Evolutionary conservation across 1,139 yeast genomes (phyloP).

Genomic region (Candida labiduridarum): DNA sequence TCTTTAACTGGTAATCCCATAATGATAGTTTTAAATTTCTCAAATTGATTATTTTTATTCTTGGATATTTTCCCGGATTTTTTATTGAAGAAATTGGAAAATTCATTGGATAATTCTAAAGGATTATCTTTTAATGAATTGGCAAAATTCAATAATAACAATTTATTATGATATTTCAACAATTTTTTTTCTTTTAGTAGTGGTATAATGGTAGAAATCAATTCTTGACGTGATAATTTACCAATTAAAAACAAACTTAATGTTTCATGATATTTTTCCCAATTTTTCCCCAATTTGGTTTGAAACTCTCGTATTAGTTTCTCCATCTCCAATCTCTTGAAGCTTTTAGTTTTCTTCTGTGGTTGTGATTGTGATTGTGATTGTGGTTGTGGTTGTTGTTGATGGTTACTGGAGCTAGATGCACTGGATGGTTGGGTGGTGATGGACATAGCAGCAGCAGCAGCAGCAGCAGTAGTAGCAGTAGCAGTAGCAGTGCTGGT

Average conservation of each 20-base stretch:
- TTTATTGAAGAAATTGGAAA: constrained; percentile 62
- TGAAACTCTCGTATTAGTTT: constrained; percentile 74
- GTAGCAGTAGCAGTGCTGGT: too few relatives aligned
- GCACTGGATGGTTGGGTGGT: constrained; percentile 10
- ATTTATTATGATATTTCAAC: constrained; percentile 71
- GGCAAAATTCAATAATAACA: constrained; percentile 78
- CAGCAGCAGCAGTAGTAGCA: too few relatives aligned
- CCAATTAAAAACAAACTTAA: constrained; percentile 79
- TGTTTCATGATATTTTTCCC: constrained; percentile 87
- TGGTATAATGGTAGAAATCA: constrained; percentile 56
- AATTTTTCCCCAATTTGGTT: constrained; percentile 65
- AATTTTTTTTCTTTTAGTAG: constrained; percentile 55
- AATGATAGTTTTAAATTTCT: constrained; percentile 80
- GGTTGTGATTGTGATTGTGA: constrained; percentile 1
- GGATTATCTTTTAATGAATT: constrained; percentile 76
- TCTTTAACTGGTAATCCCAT: constrained; percentile 87
- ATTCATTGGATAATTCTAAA: constrained; percentile 47
- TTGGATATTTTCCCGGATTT: constrained; percentile 46
- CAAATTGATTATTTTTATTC: constrained; percentile 66
- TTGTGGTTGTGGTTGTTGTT: constrained; percentile 2
- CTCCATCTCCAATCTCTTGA: constrained; percentile 70
- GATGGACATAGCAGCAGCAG: not conserved
- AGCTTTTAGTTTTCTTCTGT: constrained; percentile 1
- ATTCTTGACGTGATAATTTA: constrained; percentile 73
- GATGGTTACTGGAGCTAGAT: constrained; percentile 10